A percentile compares a stretch with the other conserved stretches of the same genome.
Conservation (phyloP, 805 yeast species). For the Jamesozyma jinghongensis region DNA sequence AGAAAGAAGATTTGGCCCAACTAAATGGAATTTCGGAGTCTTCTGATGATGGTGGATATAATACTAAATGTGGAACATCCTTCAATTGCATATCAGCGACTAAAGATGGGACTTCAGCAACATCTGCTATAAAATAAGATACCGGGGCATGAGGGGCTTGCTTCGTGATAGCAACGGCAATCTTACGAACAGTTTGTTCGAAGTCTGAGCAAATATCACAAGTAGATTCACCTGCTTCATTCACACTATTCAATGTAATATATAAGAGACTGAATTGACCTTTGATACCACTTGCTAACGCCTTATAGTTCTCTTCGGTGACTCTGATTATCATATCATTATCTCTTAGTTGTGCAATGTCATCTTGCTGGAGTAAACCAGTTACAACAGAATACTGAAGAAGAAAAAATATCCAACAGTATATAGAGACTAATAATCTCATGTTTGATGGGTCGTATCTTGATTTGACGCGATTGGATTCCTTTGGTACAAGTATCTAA, state of each 20-base stretch:
- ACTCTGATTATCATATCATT: constrained; percentile 36
- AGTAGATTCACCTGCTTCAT: constrained; percentile 34
- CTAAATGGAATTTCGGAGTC: constrained; percentile 17
- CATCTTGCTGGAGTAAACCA: constrained; percentile 4
- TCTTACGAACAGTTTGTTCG: constrained; percentile 33
- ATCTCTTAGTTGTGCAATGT: constrained; percentile 15
- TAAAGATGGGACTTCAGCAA: constrained; percentile 34
- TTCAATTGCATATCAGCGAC: constrained; percentile 36
- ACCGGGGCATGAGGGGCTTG: constrained; percentile 37
- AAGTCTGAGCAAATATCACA: constrained; percentile 38
- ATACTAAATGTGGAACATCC: constrained; percentile 59
- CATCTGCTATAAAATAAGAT: constrained; percentile 45
- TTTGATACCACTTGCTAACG: constrained; percentile 38
- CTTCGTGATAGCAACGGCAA: constrained; percentile 35
- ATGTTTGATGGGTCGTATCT: too few species aligned
- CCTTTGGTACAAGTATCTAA: too few species aligned
- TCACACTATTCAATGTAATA: constrained; percentile 41
- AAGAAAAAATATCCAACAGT: not conserved
- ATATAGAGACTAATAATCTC: too few species aligned
- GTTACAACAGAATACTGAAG: not conserved
- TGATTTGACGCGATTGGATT: too few species aligned
- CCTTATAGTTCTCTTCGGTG: constrained; percentile 33
- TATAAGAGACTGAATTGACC: constrained; percentile 44
- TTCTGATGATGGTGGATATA: constrained; percentile 43
- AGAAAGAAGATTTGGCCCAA: constrained; percentile 28